Evolutionary conservation across 805 yeast genomes (phyloP).

Genomic region (Yamadazyma endophytica): DNA sequence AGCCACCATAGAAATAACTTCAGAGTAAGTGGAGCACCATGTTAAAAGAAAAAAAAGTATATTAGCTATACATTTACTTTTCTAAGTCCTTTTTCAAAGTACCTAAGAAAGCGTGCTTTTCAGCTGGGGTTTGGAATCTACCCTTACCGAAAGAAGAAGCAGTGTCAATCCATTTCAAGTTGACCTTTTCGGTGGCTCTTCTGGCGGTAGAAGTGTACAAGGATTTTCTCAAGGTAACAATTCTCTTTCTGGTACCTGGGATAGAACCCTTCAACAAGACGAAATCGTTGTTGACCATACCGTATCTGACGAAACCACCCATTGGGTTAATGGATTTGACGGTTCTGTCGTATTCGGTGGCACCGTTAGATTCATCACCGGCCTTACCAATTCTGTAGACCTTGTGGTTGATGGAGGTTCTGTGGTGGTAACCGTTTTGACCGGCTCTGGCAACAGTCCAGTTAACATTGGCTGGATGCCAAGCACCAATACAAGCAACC

Average conservation of each 20-base stretch:
- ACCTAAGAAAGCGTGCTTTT: slow-evolving; percentile 99
- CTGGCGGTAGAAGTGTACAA: slow-evolving; percentile 97
- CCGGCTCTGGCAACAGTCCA: slow-evolving; percentile 99
- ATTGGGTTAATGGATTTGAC: slow-evolving; percentile 99
- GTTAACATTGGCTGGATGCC: slow-evolving; percentile 99
- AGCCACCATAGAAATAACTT: no score
- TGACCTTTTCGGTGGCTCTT: slow-evolving; percentile 93
- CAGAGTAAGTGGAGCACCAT: no score
- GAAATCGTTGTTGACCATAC: slow-evolving; percentile 96
- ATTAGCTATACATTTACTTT: slow-evolving; percentile 17
- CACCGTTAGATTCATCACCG: slow-evolving; percentile 89
- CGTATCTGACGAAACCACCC: slow-evolving; percentile 99
- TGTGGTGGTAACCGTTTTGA: slow-evolving; percentile 99
- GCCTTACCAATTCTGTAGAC: slow-evolving; percentile 98
- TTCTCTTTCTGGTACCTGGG: slow-evolving; percentile 99
- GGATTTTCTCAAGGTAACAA: slow-evolving; percentile 97
- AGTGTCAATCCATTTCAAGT: slow-evolving; percentile 99
- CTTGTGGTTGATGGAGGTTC: slow-evolving; percentile 99
- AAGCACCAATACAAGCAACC: slow-evolving; percentile 99
- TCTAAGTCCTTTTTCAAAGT: slow-evolving; percentile 97
- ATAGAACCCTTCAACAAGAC: slow-evolving; percentile 96
- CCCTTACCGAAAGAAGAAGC: slow-evolving; percentile 99
- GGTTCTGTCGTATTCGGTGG: slow-evolving; percentile 99
- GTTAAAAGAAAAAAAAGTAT: not conserved
- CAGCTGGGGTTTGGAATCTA: slow-evolving; percentile 99